Evolutionary conservation across 108 stramenopile genomes (phyloP), one percentile per base, ranked within the genome.

Genomic region (Cylindrotheca fusiformis): DNA sequence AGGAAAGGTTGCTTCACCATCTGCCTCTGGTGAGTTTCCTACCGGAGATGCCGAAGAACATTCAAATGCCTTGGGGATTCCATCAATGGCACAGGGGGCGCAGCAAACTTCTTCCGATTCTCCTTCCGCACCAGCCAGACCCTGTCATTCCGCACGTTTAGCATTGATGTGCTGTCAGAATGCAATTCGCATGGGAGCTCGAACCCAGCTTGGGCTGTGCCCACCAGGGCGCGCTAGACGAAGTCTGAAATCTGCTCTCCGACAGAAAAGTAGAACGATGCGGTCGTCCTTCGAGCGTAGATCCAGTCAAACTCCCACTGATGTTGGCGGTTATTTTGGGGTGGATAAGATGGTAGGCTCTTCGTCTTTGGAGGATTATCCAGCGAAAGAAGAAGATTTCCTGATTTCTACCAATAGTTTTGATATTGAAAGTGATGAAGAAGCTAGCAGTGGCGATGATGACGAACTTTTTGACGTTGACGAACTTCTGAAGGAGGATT

Each of bases 121-220:
- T 27, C 17, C 32, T 19, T 57, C 48, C 2, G 41, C 62, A 0
- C 31, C 54, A 2, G 14, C 47, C 24, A 83, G 81, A 51, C 82
- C 85, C 4, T 79, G 78, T 67, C 80, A 86, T 67, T 70, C 77
- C 3, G 76, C 77, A 14, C 58, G 69, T 10, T 48, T 93, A n/a
- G 79, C 77, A 0, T 56, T 87, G 19, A 48, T 86, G 36, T 83
- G 83, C 49, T 67, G 76, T 44, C 78, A 86, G 53, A 86, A 90
- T 67, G 86, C 88, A 1, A 69, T 90, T 20, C 54, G 74, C n/a
- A 73, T 86, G 76, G 83, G 86, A 18, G 81, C 75, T 0, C 32
- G 82, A 4, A 89, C 91, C 32, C 87, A 88, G 52, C 75, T 89
- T n/a, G 68, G 48, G 8, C 55, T 93, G 14, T 86, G 85, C 71